Evolutionary conservation across 805 yeast species (phyloP).

Genomic region (Isabelozyma rhagii): DNA sequence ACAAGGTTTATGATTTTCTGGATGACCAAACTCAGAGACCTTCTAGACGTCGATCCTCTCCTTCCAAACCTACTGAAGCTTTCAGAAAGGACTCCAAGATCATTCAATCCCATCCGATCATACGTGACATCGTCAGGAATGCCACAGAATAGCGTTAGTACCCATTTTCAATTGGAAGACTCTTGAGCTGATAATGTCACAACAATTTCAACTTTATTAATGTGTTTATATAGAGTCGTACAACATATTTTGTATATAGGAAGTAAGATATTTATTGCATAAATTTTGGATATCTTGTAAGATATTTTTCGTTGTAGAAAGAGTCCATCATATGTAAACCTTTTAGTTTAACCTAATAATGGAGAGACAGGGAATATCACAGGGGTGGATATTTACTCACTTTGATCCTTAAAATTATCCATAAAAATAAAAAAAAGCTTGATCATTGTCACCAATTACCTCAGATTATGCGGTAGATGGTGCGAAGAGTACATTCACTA

Average conservation of each 20-base stretch:
- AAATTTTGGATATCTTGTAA: no score
- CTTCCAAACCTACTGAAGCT: background rate
- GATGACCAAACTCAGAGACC: background rate
- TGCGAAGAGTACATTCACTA: no score
- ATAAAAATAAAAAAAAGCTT: no score
- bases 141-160: conserved; percentile 16
- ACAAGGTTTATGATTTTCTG: conserved; percentile 30
- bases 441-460: no score
- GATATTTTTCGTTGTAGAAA: no score
- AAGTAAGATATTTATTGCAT: background rate
- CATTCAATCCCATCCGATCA: conserved; percentile 17
- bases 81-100: conserved; percentile 8
- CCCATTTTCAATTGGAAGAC: conserved; percentile 1
- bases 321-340: no score
- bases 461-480: no score
- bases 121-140: conserved; percentile 25
- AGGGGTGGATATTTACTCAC: no score
- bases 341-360: no score
- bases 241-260: background rate
- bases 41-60: background rate
- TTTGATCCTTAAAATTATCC: no score
- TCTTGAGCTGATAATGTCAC: background rate
- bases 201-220: background rate
- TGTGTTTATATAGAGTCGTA: no score
- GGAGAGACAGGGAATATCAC: no score